Conservation (phyloP, 352 stramenopile species). For the Globisporangium rhizosaccharum region DNA sequence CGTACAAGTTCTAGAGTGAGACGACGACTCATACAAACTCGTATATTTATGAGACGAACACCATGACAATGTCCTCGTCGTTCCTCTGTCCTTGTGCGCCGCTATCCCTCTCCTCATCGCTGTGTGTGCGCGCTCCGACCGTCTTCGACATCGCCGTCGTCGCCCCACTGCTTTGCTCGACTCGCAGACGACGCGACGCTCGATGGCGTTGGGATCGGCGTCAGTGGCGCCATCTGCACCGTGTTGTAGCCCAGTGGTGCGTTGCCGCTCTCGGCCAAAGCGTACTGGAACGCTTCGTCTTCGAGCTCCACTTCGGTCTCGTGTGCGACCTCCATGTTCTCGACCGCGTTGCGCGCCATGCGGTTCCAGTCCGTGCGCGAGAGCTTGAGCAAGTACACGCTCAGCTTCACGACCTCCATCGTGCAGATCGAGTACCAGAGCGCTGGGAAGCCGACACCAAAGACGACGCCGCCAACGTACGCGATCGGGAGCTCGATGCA, state of each 20-base stretch:
- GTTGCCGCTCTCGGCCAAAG: slow-evolving; percentile 41
- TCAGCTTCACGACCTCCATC: slow-evolving; percentile 41
- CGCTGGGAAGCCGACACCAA: slow-evolving; percentile 37
- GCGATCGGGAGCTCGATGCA: slow-evolving; percentile 43
- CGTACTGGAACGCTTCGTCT: slow-evolving; percentile 21
- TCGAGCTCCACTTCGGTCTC: slow-evolving; percentile 21
- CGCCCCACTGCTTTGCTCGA: not conserved
- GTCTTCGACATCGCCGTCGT: too few species aligned
- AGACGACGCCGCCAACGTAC: slow-evolving; percentile 34
- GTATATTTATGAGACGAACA: too few species aligned
- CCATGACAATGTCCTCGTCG: too few species aligned
- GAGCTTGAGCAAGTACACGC: slow-evolving; percentile 29
- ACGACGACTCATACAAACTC: not conserved
- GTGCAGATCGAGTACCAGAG: slow-evolving; percentile 43
- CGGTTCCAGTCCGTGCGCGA: slow-evolving; percentile 34
- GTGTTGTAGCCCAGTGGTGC: slow-evolving; percentile 39
- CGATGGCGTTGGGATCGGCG: not conserved
- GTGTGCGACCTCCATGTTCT: slow-evolving; percentile 33
- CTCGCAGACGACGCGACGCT: not conserved
- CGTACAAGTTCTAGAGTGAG: not conserved
- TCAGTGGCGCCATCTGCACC: slow-evolving; percentile 8
- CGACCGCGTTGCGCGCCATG: slow-evolving; percentile 32
- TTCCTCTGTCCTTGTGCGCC: too few species aligned
- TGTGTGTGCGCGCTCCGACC: too few species aligned
- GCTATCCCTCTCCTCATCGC: too few species aligned